Percentiles rank a stretch among this genome's conserved stretches.
Conservation (phyloP, 1,139 yeast genomes). For the Suhomyces guaymorum region DNA sequence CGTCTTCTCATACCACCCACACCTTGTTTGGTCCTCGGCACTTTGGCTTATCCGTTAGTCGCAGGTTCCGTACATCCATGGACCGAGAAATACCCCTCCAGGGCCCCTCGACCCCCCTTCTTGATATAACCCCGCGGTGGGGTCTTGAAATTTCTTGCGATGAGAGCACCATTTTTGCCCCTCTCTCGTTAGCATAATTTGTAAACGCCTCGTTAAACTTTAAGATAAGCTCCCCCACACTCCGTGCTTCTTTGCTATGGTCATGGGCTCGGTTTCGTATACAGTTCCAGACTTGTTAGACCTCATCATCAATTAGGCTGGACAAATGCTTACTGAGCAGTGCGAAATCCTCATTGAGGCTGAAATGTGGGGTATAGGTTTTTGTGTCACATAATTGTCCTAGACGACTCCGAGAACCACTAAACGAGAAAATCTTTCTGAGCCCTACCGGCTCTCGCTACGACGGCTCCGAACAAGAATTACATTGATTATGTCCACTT, state of each 20-base stretch:
- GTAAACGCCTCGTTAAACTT: neutral
- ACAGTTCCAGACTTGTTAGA: neutral
- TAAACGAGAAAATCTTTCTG: neutral
- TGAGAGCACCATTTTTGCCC: too few species aligned
- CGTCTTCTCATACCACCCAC: conserved; percentile 1
- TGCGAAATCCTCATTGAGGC: neutral
- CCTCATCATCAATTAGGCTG: too few species aligned
- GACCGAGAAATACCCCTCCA: conserved; percentile 1
- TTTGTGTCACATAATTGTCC: neutral
- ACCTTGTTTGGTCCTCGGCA: too few species aligned
- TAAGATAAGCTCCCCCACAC: neutral
- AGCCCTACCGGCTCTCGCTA: neutral
- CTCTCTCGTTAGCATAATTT: neutral
- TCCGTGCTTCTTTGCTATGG: too few species aligned
- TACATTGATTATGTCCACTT: neutral
- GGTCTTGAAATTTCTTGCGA: too few species aligned
- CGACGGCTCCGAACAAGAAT: neutral
- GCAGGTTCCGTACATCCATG: conserved; percentile 2
- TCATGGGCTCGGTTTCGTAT: too few species aligned
- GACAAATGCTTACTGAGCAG: too few species aligned
- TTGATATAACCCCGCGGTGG: neutral
- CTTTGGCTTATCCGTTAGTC: too few species aligned
- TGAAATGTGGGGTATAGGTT: conserved; percentile 1
- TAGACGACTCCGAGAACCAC: neutral
- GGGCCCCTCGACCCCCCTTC: neutral